phyloP scores from a whole-genome alignment of 768 basidiomycete species.

The Hygrophorus russula region DNA sequence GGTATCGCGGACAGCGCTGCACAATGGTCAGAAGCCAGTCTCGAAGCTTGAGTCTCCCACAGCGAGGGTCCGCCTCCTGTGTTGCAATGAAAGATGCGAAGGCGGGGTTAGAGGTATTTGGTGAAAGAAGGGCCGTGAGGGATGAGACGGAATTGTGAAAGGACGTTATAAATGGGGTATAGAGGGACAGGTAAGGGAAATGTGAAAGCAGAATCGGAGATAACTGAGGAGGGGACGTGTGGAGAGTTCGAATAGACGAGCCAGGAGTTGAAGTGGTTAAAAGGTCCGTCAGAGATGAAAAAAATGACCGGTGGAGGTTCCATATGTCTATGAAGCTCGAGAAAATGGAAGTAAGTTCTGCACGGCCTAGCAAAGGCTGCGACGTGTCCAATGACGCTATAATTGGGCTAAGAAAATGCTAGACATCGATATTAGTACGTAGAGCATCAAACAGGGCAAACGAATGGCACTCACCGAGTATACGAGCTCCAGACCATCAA shows the following conservation, averaged over 20 bases:
- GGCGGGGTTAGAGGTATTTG: slow-evolving; percentile 33
- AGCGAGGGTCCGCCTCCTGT: slow-evolving; percentile 60
- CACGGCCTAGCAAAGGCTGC: slow-evolving; percentile 56
- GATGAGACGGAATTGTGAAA: slow-evolving; percentile 59
- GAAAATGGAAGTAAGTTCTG: slow-evolving; percentile 64
- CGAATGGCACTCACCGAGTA: slow-evolving; percentile 51
- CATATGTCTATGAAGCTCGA: slow-evolving; percentile 88
- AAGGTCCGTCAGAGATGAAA: slow-evolving; percentile 43
- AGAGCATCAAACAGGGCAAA: background rate
- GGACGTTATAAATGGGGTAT: slow-evolving; percentile 74
- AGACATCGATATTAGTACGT: slow-evolving; percentile 6
- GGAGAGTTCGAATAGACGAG: slow-evolving; percentile 4
- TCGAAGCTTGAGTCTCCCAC: slow-evolving; percentile 63
- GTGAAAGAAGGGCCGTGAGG: slow-evolving; percentile 41
- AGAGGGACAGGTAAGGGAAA: slow-evolving; percentile 82
- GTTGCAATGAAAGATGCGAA: slow-evolving; percentile 55
- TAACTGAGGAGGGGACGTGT: slow-evolving; percentile 20
- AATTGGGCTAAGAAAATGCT: slow-evolving; percentile 80
- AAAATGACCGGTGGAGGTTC: slow-evolving; percentile 76
- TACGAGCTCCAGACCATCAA: slow-evolving; percentile 73
- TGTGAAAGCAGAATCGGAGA: slow-evolving; percentile 64
- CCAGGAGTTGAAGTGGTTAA: slow-evolving; percentile 15
- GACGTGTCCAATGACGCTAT: slow-evolving; percentile 61
- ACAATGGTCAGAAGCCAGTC: slow-evolving; percentile 85
- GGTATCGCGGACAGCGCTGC: slow-evolving; percentile 80